These are phyloP conservation scores for Capronia americana DNA, from an alignment of 2,329 filamentous ascomycete genomes.

Conservation along the genomic window DNA sequence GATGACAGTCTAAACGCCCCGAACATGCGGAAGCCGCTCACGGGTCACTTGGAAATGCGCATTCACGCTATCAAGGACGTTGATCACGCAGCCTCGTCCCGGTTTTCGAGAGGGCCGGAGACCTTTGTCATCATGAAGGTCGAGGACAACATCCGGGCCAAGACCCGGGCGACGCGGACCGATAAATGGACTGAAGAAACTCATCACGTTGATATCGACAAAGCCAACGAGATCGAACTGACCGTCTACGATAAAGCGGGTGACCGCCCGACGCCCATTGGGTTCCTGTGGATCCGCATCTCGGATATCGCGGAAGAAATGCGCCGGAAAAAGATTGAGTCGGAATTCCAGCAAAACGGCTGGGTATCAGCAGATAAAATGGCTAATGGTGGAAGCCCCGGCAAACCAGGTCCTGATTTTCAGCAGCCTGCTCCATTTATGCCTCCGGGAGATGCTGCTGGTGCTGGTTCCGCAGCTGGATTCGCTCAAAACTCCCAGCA, in stretches of 20 bases:
- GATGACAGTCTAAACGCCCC: conserved; percentile 97
- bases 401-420: conserved; percentile 62
- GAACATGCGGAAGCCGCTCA: conserved; percentile 94
- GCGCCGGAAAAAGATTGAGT: conserved; percentile 94
- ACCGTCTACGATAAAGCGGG: conserved; percentile 96
- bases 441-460: conserved; percentile 45
- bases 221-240: conserved; percentile 97
- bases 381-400: conserved; percentile 63
- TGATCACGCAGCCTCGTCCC: conserved; percentile 82
- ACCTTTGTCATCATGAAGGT: conserved; percentile 97
- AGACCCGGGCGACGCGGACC: conserved; percentile 81
- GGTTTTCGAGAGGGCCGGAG: conserved; percentile 89
- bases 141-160: conserved; percentile 87
- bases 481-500: conserved; percentile 42
- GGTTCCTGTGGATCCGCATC: conserved; percentile 93
- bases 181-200: conserved; percentile 92
- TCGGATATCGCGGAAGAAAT: conserved; percentile 98
- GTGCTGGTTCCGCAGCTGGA: conserved; percentile 46
- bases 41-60: conserved; percentile 83
- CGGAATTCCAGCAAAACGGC: conserved; percentile 89
- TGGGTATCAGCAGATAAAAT: conserved; percentile 99
- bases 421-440: conserved; percentile 40
- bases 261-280: conserved; percentile 90
- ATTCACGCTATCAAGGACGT: conserved; percentile 92
- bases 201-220: conserved; percentile 93